phyloP scores from a whole-genome alignment of 768 basidiomycete species.

The Boletellus sp. region DNA sequence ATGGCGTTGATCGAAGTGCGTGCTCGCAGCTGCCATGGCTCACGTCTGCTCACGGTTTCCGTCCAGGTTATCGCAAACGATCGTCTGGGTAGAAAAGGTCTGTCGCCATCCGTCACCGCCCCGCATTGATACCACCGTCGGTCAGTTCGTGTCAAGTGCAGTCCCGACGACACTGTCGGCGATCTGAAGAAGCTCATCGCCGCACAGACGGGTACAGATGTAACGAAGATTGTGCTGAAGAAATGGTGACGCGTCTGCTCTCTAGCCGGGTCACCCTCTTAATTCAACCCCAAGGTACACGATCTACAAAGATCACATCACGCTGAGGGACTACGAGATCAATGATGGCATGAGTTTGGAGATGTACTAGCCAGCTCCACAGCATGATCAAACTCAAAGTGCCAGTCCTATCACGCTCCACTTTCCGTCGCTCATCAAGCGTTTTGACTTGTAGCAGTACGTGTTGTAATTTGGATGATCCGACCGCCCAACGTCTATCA shows the following conservation, averaged over 20 bases:
- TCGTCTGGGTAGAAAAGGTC: conserved; percentile 91
- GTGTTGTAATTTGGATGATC: conserved; percentile 4
- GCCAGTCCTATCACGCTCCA: neutral
- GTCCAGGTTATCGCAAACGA: conserved; percentile 90
- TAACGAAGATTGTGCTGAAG: conserved; percentile 87
- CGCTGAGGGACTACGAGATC: conserved; percentile 88
- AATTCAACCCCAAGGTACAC: conserved; percentile 65
- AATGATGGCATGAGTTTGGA: conserved; percentile 91
- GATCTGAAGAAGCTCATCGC: conserved; percentile 97
- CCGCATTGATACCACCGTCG: conserved; percentile 6
- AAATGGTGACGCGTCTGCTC: conserved; percentile 69
- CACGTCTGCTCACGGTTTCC: conserved; percentile 1
- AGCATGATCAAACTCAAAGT: neutral
- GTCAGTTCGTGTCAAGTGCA: conserved; percentile 92
- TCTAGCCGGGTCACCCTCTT: neutral
- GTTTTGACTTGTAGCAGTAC: conserved; percentile 11
- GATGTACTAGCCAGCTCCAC: conserved; percentile 58
- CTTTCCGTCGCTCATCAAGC: neutral
- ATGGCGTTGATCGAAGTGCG: conserved; percentile 58
- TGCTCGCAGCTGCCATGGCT: neutral
- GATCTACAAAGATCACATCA: conserved; percentile 95
- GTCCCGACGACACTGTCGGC: conserved; percentile 92
- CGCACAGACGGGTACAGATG: conserved; percentile 90
- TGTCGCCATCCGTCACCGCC: neutral
- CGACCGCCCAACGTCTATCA: neutral